Percentiles rank a stretch among this genome's conserved stretches.
Evolutionary conservation across 2,329 filamentous ascomycete species (phyloP).

Genomic region (Bipolaris sorokiniana): DNA sequence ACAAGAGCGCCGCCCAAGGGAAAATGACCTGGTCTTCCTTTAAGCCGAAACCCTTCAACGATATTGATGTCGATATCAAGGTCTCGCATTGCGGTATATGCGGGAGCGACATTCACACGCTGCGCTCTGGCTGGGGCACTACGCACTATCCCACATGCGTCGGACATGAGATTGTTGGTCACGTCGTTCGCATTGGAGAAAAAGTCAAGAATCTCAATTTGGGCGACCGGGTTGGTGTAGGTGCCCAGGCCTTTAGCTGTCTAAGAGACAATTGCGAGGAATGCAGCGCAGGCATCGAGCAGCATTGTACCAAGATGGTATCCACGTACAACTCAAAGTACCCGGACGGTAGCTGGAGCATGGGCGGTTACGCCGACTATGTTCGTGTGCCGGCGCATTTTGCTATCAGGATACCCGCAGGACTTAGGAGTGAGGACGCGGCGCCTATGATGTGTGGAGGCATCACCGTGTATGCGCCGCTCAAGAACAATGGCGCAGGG

Average conservation of each 20-base stretch:
- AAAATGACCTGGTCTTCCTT: slow-evolving; percentile 62
- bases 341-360: slow-evolving; percentile 63
- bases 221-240: slow-evolving; percentile 65
- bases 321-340: slow-evolving; percentile 67
- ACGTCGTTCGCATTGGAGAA: slow-evolving; percentile 45
- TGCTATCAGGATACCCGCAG: slow-evolving; percentile 62
- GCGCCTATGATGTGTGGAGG: slow-evolving; percentile 80
- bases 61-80: slow-evolving; percentile 46
- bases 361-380: slow-evolving; percentile 67
- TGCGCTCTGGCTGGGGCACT: slow-evolving; percentile 53
- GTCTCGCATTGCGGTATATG: slow-evolving; percentile 45
- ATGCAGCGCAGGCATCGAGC: slow-evolving; percentile 55
- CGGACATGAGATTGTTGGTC: slow-evolving; percentile 53
- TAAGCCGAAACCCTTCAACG: slow-evolving; percentile 50
- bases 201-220: slow-evolving; percentile 57
- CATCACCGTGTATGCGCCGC: slow-evolving; percentile 73
- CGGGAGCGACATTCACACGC: slow-evolving; percentile 47
- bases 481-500: slow-evolving; percentile 70
- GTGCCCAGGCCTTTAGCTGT: slow-evolving; percentile 58
- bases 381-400: slow-evolving; percentile 65
- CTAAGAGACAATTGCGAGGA: slow-evolving; percentile 58
- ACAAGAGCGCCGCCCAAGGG: slow-evolving; percentile 57
- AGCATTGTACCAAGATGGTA: slow-evolving; percentile 55
- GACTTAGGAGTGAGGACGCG: slow-evolving; percentile 57
- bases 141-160: slow-evolving; percentile 54